A percentile compares a stretch with the other conserved stretches of the same genome.
Evolutionary conservation across 306 rosid species (phyloP).

Genomic region (Leucaena leucocephala): DNA sequence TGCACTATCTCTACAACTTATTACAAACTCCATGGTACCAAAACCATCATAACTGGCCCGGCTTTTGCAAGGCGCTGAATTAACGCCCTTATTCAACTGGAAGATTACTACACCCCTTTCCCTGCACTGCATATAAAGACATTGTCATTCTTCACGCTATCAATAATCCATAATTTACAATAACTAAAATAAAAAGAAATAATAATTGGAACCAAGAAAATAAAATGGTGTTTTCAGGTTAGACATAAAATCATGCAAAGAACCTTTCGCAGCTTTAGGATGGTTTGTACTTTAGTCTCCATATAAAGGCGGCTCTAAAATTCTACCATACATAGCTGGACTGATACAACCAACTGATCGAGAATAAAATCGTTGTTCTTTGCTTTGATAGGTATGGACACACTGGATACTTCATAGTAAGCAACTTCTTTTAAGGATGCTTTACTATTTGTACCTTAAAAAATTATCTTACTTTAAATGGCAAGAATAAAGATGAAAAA

Average conservation of each 20-base stretch:
- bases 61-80: slow-evolving; percentile 34
- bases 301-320: background rate
- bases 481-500: background rate
- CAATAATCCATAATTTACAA: background rate
- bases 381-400: slow-evolving; percentile 9
- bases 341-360: background rate
- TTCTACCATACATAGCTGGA: background rate
- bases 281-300: background rate
- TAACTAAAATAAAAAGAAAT: slow-evolving; percentile 11
- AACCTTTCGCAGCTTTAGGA: background rate
- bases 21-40: slow-evolving; percentile 41
- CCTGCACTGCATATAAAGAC: slow-evolving; percentile 38
- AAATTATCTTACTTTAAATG: background rate
- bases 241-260: slow-evolving; percentile 11
- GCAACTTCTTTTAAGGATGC: slow-evolving; percentile 22
- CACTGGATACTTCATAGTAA: slow-evolving; percentile 6
- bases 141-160: slow-evolving; percentile 24
- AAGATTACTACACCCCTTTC: slow-evolving; percentile 26
- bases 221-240: slow-evolving; percentile 11
- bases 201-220: background rate
- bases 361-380: background rate
- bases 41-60: slow-evolving; percentile 44
- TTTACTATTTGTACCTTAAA: background rate
- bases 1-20: slow-evolving; percentile 36
- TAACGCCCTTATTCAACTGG: slow-evolving; percentile 50